Evolutionary conservation across 2,329 filamentous ascomycete species (phyloP).

Genomic region (Annulohypoxylon truncatum): DNA sequence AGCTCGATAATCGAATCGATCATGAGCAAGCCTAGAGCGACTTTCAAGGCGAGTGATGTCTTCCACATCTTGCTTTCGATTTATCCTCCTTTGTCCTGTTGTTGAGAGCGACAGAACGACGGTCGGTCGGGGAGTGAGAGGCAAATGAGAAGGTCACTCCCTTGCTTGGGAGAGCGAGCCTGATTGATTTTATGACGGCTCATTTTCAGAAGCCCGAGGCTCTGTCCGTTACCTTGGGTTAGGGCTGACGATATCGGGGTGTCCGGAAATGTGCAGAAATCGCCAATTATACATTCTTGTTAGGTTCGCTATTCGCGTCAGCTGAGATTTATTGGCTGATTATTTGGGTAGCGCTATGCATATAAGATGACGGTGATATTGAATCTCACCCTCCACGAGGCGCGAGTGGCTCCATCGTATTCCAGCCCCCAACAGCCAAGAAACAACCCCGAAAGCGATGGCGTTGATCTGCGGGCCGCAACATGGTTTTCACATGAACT

Average conservation of each 20-base stretch:
- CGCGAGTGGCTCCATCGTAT: conserved; percentile 21
- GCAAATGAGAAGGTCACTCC: neutral
- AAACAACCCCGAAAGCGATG: neutral
- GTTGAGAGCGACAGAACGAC: conserved; percentile 6
- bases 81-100: neutral
- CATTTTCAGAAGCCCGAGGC: conserved; percentile 17
- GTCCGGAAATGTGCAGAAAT: neutral
- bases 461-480: conserved; percentile 3
- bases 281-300: conserved; percentile 8
- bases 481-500: conserved; percentile 9
- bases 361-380: conserved; percentile 22
- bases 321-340: conserved; percentile 25
- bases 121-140: neutral
- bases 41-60: conserved; percentile 38
- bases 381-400: conserved; percentile 25
- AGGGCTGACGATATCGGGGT: conserved; percentile 31
- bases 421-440: conserved; percentile 19
- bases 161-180: conserved; percentile 4
- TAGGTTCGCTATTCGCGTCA: conserved; percentile 28
- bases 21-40: conserved; percentile 50
- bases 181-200: conserved; percentile 26
- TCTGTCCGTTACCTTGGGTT: conserved; percentile 2
- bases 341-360: conserved; percentile 15
- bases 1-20: conserved; percentile 55
- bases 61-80: conserved; percentile 28